Conservation (phyloP, 805 yeast species). For the Sugiyamaella smithiae region DNA sequence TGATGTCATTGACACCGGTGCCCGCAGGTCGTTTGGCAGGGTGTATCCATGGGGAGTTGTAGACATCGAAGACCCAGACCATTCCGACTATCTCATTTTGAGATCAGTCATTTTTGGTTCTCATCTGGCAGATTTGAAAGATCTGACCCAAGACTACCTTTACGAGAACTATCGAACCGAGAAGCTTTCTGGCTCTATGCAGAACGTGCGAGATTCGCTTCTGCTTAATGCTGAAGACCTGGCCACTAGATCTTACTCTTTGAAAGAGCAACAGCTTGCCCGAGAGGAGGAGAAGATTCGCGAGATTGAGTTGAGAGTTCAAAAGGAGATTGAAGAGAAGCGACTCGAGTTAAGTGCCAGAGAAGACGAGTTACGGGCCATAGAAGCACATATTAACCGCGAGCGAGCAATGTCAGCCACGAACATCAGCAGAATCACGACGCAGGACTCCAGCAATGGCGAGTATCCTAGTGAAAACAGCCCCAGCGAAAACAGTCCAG, state of each 20-base stretch:
- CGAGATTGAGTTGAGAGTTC: conserved; percentile 39
- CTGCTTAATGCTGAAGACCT: conserved; percentile 39
- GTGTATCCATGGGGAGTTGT: conserved; percentile 62
- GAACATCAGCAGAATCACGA: neutral
- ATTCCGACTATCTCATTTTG: conserved; percentile 39
- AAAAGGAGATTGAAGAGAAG: conserved; percentile 38
- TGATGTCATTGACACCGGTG: conserved; percentile 22
- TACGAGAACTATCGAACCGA: conserved; percentile 81
- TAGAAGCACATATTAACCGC: conserved; percentile 34
- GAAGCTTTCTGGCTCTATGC: conserved; percentile 32
- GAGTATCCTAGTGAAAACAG: too few species aligned
- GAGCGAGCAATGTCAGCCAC: conserved; percentile 5
- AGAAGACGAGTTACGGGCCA: conserved; percentile 37
- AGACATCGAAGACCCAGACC: conserved; percentile 37
- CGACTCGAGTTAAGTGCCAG: conserved; percentile 37
- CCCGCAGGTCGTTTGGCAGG: conserved; percentile 44
- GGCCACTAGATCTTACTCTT: conserved; percentile 37
- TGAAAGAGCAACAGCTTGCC: conserved; percentile 41
- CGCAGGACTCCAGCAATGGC: neutral
- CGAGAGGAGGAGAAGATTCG: conserved; percentile 39
- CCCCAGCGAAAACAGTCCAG: too few species aligned
- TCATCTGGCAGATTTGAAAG: conserved; percentile 76
- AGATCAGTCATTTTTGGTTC: conserved; percentile 69
- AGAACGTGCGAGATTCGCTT: conserved; percentile 22
- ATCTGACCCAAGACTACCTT: conserved; percentile 69